Percentiles rank a stretch among this genome's conserved stretches.
phyloP scores from a whole-genome alignment of 352 stramenopile genomes.

The Pythium graminicola region DNA sequence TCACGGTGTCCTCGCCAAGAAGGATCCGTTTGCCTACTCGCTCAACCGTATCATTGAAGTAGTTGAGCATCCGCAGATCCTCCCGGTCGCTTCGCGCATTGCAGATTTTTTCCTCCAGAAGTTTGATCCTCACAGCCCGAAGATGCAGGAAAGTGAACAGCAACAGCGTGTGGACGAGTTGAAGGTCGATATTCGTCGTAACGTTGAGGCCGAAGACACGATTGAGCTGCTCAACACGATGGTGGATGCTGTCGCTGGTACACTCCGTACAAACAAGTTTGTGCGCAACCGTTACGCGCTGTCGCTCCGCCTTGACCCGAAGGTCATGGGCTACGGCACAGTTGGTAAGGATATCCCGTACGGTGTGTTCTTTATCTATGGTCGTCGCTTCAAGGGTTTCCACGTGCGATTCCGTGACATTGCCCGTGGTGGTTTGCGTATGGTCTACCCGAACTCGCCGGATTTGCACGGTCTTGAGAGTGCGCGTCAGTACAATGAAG shows the following conservation, averaged over 20 bases:
- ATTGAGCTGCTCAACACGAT: conserved; percentile 75
- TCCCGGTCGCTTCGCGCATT: conserved; percentile 87
- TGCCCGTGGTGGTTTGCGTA: conserved; percentile 92
- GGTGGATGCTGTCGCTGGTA: conserved; percentile 67
- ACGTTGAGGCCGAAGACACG: conserved; percentile 63
- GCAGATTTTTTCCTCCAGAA: conserved; percentile 94
- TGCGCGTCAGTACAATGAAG: conserved; percentile 95
- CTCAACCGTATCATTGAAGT: conserved; percentile 92
- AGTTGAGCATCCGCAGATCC: conserved; percentile 86
- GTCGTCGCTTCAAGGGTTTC: conserved; percentile 95
- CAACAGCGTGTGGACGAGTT: conserved; percentile 41
- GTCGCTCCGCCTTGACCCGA: conserved; percentile 67
- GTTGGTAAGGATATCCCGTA: conserved; percentile 88
- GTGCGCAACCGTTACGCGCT: conserved; percentile 76
- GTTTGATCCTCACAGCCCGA: conserved; percentile 52
- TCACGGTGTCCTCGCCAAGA: conserved; percentile 92
- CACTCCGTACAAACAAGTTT: conserved; percentile 79
- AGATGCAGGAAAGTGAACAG: conserved; percentile 41
- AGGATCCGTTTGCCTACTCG: conserved; percentile 92
- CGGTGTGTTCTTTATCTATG: conserved; percentile 93
- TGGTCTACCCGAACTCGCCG: conserved; percentile 94
- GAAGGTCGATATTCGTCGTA: conserved; percentile 69
- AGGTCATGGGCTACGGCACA: conserved; percentile 75
- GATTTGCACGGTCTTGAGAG: too few species aligned
- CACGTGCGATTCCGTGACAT: conserved; percentile 98